Evolutionary conservation across 1,139 yeast genomes (phyloP).

Genomic region (Scheffersomyces lignicola): DNA sequence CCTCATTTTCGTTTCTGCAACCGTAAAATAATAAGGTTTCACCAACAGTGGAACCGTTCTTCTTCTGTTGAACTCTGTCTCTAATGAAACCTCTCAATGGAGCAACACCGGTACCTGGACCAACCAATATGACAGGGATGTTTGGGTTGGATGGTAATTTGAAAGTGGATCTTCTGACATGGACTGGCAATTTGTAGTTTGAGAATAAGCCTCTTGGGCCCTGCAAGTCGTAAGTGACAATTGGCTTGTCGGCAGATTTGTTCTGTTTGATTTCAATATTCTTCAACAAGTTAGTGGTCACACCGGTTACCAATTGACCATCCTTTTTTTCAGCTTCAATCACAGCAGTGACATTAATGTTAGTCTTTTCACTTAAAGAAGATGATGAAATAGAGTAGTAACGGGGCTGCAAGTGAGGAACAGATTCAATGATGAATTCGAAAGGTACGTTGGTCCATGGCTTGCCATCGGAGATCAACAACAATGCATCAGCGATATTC

Average conservation of each 20-base stretch:
- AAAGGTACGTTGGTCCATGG: conserved; percentile 81
- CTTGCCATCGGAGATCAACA: conserved; percentile 56
- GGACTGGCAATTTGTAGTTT: conserved; percentile 73
- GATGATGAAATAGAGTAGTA: conserved; percentile 96
- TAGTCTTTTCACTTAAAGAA: conserved; percentile 71
- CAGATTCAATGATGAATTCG: conserved; percentile 76
- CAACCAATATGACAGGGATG: conserved; percentile 87
- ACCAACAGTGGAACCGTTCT: conserved; percentile 61
- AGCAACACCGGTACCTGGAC: conserved; percentile 99
- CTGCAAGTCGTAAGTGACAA: conserved; percentile 63
- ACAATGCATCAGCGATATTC: conserved; percentile 78
- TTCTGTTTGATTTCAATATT: conserved; percentile 68
- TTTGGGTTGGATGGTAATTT: conserved; percentile 87
- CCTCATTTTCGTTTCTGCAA: conserved; percentile 73
- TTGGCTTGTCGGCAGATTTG: conserved; percentile 41
- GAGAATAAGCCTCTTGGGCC: conserved; percentile 77
- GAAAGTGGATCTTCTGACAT: conserved; percentile 92
- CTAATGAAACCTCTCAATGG: conserved; percentile 94
- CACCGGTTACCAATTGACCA: conserved; percentile 60
- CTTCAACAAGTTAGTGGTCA: conserved; percentile 84
- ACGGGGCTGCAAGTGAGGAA: conserved; percentile 87
- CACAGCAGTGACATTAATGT: conserved; percentile 84
- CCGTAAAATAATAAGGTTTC: conserved; percentile 81
- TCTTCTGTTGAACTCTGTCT: conserved; percentile 58
- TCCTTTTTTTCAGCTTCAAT: conserved; percentile 72